Evolutionary conservation across 106 monocot genomes (phyloP).

Genomic region (Phalaenopsis equestris): DNA sequence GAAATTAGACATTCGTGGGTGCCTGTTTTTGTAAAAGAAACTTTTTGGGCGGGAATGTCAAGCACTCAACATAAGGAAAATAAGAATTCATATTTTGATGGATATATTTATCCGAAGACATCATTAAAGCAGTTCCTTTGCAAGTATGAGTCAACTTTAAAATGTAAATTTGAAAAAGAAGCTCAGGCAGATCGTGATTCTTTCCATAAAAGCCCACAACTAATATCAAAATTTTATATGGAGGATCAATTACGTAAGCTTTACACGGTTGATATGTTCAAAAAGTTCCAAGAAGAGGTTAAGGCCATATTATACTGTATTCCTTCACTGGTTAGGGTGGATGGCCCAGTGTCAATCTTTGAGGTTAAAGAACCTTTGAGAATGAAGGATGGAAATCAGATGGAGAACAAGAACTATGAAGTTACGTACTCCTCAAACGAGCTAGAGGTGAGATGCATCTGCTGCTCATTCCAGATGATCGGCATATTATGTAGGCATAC

Average conservation of each 20-base stretch:
- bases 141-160: conserved; percentile 34
- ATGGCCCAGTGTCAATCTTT: conserved; percentile 35
- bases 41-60: conserved; percentile 40
- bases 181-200: conserved; percentile 39
- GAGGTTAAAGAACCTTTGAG: conserved; percentile 40
- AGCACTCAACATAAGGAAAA: conserved; percentile 24
- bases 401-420: conserved; percentile 39
- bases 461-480: conserved; percentile 32
- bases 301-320: conserved; percentile 54
- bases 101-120: conserved; percentile 36
- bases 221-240: conserved; percentile 48
- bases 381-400: conserved; percentile 34
- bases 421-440: conserved; percentile 37
- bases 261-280: conserved; percentile 53
- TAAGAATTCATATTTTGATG: conserved; percentile 30
- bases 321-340: conserved; percentile 26
- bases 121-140: conserved; percentile 36
- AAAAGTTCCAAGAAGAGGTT: conserved; percentile 51
- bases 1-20: conserved; percentile 32
- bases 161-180: conserved; percentile 41
- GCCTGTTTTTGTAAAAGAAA: conserved; percentile 29
- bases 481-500: conserved; percentile 45
- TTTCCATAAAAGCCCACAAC: conserved; percentile 38
- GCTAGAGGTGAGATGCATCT: conserved; percentile 22
- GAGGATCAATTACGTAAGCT: conserved; percentile 44